These are phyloP conservation scores for Alnus glutinosa DNA, from an alignment of 306 rosid species.

Conservation along the genomic window DNA sequence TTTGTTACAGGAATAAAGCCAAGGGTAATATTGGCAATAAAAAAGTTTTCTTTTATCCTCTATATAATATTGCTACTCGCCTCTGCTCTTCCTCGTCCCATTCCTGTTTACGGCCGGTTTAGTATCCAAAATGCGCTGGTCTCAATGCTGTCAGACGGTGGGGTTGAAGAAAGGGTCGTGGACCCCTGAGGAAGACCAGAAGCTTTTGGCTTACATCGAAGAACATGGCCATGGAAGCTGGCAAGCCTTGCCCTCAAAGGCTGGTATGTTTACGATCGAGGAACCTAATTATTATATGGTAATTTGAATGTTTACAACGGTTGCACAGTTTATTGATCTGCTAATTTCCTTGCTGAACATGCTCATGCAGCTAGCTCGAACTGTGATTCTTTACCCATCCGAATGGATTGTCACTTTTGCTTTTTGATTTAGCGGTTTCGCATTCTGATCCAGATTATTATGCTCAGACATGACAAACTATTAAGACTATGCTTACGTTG, in stretches of 20 bases:
- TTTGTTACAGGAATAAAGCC: too few relatives aligned
- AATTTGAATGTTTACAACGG: too few relatives aligned
- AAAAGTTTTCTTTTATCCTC: not conserved
- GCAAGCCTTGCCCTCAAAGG: constrained; percentile 31
- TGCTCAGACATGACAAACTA: too few relatives aligned
- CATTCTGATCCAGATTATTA: too few relatives aligned
- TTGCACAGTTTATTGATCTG: too few relatives aligned
- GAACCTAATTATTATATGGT: too few relatives aligned
- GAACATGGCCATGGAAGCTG: constrained; percentile 12
- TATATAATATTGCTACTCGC: constrained; percentile 7
- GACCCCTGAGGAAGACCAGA: constrained; percentile 33
- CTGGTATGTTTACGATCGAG: constrained; percentile 9
- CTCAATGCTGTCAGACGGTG: constrained; percentile 32
- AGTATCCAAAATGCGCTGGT: constrained; percentile 25
- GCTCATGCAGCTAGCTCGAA: too few relatives aligned
- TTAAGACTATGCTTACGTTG: too few relatives aligned
- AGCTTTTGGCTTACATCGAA: constrained; percentile 1
- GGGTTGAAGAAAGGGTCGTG: constrained; percentile 41
- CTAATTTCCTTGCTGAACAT: too few relatives aligned
- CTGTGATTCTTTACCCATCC: too few relatives aligned
- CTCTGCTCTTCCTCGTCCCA: not conserved
- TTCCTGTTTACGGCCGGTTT: not conserved
- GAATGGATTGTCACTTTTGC: too few relatives aligned
- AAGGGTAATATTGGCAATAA: not conserved
- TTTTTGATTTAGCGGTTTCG: too few relatives aligned